A percentile compares a stretch with the other conserved stretches of the same genome.
Evolutionary conservation across 495 filamentous ascomycete species (phyloP).

Genomic region (Daldinia vernicosa): DNA sequence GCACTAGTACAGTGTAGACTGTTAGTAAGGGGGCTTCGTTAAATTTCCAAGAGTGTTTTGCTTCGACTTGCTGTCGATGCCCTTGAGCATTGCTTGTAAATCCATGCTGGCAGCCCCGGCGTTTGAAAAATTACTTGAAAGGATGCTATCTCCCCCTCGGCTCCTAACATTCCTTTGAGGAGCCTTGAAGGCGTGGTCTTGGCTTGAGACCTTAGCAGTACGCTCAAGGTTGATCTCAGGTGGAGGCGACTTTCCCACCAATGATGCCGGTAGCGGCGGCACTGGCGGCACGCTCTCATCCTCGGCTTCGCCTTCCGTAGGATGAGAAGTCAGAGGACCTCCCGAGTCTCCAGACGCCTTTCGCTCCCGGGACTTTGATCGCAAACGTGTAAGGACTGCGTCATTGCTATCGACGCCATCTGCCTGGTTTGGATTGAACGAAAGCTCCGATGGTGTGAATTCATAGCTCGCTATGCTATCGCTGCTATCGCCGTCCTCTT

Average conservation of each 20-base stretch:
- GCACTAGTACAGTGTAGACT: constrained; percentile 19
- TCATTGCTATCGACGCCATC: constrained; percentile 32
- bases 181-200: constrained; percentile 47
- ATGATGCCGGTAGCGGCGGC: constrained; percentile 50
- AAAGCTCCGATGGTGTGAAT: constrained; percentile 61
- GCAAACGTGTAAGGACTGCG: constrained; percentile 32
- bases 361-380: constrained; percentile 51
- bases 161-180: constrained; percentile 53
- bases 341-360: constrained; percentile 46
- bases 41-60: constrained; percentile 53
- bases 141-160: constrained; percentile 48
- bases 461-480: constrained; percentile 69
- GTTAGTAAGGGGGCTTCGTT: constrained; percentile 57
- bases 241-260: constrained; percentile 35
- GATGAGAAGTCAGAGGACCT: constrained; percentile 60
- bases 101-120: constrained; percentile 51
- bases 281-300: constrained; percentile 53
- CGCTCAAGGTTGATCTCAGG: constrained; percentile 30
- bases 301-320: constrained; percentile 42
- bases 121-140: constrained; percentile 48
- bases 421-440: constrained; percentile 53
- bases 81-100: constrained; percentile 55
- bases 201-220: constrained; percentile 33
- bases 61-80: constrained; percentile 56
- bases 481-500: constrained; percentile 57